Base-by-base conservation (phyloP, 1,284 basidiomycete genomes). In the Ganoderma leucocontextum region DNA sequence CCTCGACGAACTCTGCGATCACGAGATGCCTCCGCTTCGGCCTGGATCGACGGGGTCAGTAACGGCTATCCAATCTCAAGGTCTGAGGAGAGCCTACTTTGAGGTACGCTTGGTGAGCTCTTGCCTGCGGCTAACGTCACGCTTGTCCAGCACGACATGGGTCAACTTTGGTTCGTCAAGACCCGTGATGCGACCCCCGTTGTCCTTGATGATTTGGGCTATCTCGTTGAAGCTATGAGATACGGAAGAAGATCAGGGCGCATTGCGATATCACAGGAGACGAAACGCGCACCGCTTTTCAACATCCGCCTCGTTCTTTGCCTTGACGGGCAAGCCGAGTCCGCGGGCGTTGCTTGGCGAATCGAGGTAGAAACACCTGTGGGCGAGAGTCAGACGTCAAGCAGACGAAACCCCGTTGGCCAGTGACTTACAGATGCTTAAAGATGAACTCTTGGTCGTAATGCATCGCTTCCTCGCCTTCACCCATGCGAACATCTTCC, bases 301-400 rank as follows among this genome's bases (percentile, higher is more conserved):
- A 52, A 91, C 85, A 0, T 82, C 82, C 12, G 81, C 78, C 70
- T 89, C 87, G 49, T 87, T 76, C 75, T 87, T 89, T n/a, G 84
- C 79, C 66, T 87, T 88, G 7, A 87, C 80, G 2, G 73, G 55
- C 82, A 97, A 87, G 0, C 84, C 87, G 71, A 95, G 86, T 74
- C 82, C 81, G 8, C 77, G 78, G 0, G 95, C 95, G 75, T 95
- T 95, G 10, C 83, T 83, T 0, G 89, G 86, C 1, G 93, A 89
- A 79, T 97, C 96, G 47, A 98, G 83, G 80, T 97, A 98, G 81
- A 97, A 96, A 73, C 89, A 90, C 67, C 93, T 95, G 68, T 12
- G 49, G 41, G 4, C 22, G 49, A 41, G 36, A 41, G 13, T 39
- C 3, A 41, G 47, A 10, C 38, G 13, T 22, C 38, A 15, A 13